A percentile compares a stretch with the other conserved stretches of the same genome.
Evolutionary conservation across 805 yeast genomes (phyloP).

Genomic region (Candida koratica): DNA sequence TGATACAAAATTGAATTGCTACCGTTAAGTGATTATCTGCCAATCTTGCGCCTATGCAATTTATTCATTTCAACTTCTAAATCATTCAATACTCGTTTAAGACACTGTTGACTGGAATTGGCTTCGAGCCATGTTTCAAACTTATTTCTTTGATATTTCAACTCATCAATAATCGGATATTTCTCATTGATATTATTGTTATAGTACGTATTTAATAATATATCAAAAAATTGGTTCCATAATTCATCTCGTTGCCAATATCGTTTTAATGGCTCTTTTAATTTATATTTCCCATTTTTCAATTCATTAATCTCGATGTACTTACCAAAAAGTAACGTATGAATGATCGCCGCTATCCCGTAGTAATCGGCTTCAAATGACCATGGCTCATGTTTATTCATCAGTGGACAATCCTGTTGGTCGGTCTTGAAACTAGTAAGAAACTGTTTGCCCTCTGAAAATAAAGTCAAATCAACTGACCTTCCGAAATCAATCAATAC

Average conservation of each 20-base stretch:
- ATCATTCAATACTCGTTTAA: conserved; percentile 12
- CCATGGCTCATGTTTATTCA: conserved; percentile 62
- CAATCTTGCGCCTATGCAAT: conserved; percentile 1
- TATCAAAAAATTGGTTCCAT: conserved; percentile 66
- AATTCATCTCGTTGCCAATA: conserved; percentile 66
- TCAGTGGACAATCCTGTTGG: conserved; percentile 69
- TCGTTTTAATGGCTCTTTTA: conserved; percentile 52
- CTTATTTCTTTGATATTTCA: conserved; percentile 30
- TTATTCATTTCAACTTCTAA: conserved; percentile 11
- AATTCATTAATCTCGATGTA: conserved; percentile 45
- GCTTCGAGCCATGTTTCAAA: conserved; percentile 42
- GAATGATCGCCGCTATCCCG: conserved; percentile 74
- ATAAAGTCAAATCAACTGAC: conserved; percentile 64
- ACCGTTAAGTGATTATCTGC: too few relatives aligned
- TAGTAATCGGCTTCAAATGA: conserved; percentile 77
- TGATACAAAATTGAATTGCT: too few relatives aligned
- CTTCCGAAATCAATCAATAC: conserved; percentile 78
- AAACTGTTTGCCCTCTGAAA: conserved; percentile 48
- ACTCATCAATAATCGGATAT: conserved; percentile 39
- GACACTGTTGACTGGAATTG: conserved; percentile 8
- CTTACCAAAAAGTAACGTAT: conserved; percentile 68
- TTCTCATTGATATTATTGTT: conserved; percentile 19
- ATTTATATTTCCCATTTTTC: conserved; percentile 24
- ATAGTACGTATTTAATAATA: conserved; percentile 56
- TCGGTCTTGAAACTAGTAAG: conserved; percentile 57